These are phyloP conservation scores for Claviceps fusiformis DNA, from an alignment of 2,329 filamentous ascomycete genomes.

Conservation along the genomic window DNA sequence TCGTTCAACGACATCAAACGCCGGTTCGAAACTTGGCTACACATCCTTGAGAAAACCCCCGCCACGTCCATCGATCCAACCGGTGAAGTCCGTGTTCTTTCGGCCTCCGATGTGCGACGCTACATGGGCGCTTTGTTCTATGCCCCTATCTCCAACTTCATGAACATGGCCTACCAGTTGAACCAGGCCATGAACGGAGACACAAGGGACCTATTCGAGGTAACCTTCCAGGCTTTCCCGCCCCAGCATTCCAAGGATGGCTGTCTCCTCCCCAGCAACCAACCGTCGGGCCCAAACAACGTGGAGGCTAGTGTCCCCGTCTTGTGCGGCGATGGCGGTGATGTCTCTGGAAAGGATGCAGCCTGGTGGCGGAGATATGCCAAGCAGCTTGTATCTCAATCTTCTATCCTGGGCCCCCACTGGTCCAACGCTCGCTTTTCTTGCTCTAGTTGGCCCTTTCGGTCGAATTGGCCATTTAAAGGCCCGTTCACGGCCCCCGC, in stretches of 20 bases:
- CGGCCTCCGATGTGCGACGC: conserved; percentile 7
- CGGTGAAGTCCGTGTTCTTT: conserved; percentile 12
- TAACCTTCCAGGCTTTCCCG: background rate
- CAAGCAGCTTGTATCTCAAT: conserved; percentile 9
- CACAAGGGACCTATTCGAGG: background rate
- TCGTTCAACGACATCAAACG: conserved; percentile 4
- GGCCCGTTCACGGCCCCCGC: conserved; percentile 10
- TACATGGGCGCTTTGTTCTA: conserved; percentile 16
- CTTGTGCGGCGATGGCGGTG: conserved; percentile 10
- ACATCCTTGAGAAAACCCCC: conserved; percentile 11
- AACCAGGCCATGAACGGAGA: conserved; percentile 4
- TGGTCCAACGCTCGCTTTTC: conserved; percentile 15
- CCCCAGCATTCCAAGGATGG: background rate
- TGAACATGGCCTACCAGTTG: conserved; percentile 3
- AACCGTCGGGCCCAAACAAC: background rate
- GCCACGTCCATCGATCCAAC: conserved; percentile 8
- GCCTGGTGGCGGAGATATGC: conserved; percentile 12
- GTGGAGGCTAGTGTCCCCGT: background rate
- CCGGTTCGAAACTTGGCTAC: conserved; percentile 15
- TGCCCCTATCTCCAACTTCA: conserved; percentile 10
- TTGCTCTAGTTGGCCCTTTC: conserved; percentile 21
- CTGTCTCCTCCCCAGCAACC: background rate
- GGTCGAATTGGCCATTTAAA: conserved; percentile 21
- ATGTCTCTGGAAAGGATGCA: conserved; percentile 6
- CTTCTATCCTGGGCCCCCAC: conserved; percentile 12